Percentiles rank a stretch among this genome's conserved stretches.
phyloP scores from a whole-genome alignment of 768 basidiomycete species.

The Pholiota microspora region DNA sequence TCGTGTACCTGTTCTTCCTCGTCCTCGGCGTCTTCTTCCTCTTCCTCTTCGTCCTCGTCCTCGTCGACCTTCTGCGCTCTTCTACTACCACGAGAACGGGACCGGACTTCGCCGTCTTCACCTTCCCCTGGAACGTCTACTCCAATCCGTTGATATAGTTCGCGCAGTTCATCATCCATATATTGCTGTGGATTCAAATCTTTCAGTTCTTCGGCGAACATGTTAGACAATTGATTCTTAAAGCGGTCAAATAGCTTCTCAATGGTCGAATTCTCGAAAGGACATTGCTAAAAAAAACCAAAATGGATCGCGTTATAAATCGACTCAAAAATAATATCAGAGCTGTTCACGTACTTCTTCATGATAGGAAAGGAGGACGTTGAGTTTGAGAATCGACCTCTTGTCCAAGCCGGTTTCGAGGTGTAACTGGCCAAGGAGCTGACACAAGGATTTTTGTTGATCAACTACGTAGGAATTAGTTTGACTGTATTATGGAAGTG shows the following conservation, averaged over 20 bases:
- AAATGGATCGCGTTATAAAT: neutral
- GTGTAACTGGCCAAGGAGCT: conserved; percentile 60
- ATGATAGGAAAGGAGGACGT: conserved; percentile 49
- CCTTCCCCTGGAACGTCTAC: conserved; percentile 32
- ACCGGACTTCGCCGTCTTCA: conserved; percentile 11
- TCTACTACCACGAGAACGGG: conserved; percentile 14
- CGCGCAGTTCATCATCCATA: conserved; percentile 39
- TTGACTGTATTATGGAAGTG: neutral
- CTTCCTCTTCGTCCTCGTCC: conserved; percentile 13
- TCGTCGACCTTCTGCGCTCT: conserved; percentile 12
- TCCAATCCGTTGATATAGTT: conserved; percentile 41
- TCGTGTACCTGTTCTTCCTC: conserved; percentile 13
- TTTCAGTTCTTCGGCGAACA: conserved; percentile 40
- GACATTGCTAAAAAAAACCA: conserved; percentile 45
- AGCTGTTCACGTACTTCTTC: conserved; percentile 35
- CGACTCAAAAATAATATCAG: neutral
- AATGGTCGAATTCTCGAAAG: conserved; percentile 51
- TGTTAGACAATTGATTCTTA: conserved; percentile 40
- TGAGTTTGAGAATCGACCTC: conserved; percentile 42
- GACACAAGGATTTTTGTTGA: conserved; percentile 61
- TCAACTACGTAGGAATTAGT: conserved; percentile 38
- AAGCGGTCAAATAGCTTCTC: conserved; percentile 58
- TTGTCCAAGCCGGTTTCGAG: conserved; percentile 38
- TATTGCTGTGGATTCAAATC: conserved; percentile 33
- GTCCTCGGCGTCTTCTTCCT: conserved; percentile 15